Evolutionary conservation across 2,329 filamentous ascomycete genomes (phyloP).

Genomic region (Beauveria caledonica): DNA sequence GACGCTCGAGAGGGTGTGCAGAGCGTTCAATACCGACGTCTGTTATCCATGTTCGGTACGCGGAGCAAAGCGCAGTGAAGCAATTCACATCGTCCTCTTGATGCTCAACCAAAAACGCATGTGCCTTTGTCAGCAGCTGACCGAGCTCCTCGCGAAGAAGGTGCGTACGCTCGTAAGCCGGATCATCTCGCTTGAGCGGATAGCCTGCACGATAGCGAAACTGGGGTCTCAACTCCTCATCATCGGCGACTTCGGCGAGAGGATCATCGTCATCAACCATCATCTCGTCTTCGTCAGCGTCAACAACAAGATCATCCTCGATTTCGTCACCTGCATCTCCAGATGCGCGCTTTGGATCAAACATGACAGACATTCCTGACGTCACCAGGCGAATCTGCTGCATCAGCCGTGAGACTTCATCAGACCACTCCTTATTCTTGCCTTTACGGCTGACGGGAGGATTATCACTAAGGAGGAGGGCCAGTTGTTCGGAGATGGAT

Average conservation of each 20-base stretch:
- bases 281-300: constrained; percentile 40
- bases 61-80: constrained; percentile 86
- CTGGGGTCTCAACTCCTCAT: constrained; percentile 75
- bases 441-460: constrained; percentile 83
- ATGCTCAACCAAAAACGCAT: constrained; percentile 70
- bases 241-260: constrained; percentile 59
- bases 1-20: constrained; percentile 83
- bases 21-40: constrained; percentile 95
- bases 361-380: constrained; percentile 81
- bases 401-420: constrained; percentile 86
- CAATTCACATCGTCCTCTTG: constrained; percentile 95
- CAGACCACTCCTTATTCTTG: constrained; percentile 97
- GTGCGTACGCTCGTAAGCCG: constrained; percentile 70
- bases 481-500: constrained; percentile 65
- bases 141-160: constrained; percentile 73
- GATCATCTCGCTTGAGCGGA: constrained; percentile 47
- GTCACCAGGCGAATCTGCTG: constrained; percentile 82
- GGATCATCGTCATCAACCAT: constrained; percentile 43
- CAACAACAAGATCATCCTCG: constrained; percentile 44
- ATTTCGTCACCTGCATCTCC: constrained; percentile 36
- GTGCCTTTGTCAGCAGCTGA: constrained; percentile 71
- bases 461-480: constrained; percentile 70
- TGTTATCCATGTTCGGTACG: constrained; percentile 93
- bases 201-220: constrained; percentile 90
- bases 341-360: constrained; percentile 69